Percentiles rank a stretch among this genome's conserved stretches.
These are phyloP conservation scores for Galerina marginata DNA, from an alignment of 768 basidiomycete genomes.

Conservation along the genomic window DNA sequence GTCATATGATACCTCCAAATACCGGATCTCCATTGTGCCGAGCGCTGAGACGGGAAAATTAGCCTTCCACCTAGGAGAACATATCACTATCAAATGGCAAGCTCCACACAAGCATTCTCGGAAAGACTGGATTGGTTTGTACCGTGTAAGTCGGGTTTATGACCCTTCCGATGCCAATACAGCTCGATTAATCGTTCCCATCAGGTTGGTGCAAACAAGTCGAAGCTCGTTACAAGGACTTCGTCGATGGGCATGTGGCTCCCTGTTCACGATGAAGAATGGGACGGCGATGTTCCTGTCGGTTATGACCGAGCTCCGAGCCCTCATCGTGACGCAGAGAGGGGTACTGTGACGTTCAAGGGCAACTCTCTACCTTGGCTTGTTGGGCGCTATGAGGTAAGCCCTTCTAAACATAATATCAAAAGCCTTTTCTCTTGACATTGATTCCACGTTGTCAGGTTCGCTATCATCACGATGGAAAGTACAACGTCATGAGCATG, in stretches of 20 bases:
- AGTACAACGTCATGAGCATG: slow-evolving; percentile 92
- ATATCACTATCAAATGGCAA: slow-evolving; percentile 85
- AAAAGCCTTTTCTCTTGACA: slow-evolving; percentile 3
- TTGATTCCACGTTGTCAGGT: slow-evolving; percentile 45
- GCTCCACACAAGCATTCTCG: slow-evolving; percentile 87
- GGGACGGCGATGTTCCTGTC: slow-evolving; percentile 85
- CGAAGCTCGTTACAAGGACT: slow-evolving; percentile 79
- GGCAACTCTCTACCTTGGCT: slow-evolving; percentile 86
- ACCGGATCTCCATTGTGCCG: slow-evolving; percentile 68
- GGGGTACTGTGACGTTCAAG: slow-evolving; percentile 76
- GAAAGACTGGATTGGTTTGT: slow-evolving; percentile 96
- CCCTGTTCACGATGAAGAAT: slow-evolving; percentile 90
- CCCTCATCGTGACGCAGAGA: slow-evolving; percentile 48
- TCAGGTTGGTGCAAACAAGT: slow-evolving; percentile 88
- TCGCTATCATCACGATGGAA: slow-evolving; percentile 95
- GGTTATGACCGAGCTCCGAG: slow-evolving; percentile 44
- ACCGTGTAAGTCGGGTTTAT: slow-evolving; percentile 56
- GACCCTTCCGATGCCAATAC: slow-evolving; percentile 7
- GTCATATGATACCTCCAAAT: slow-evolving; percentile 79
- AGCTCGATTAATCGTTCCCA: slow-evolving; percentile 14
- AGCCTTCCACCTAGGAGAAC: slow-evolving; percentile 90
- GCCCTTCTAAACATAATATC: slow-evolving; percentile 12
- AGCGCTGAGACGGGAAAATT: slow-evolving; percentile 51
- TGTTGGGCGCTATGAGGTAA: slow-evolving; percentile 85
- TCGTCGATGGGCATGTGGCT: slow-evolving; percentile 92